Evolutionary conservation across 1,284 basidiomycete species (phyloP), one percentile per base, ranked within the genome.

Genomic region (Boletus mariae): DNA sequence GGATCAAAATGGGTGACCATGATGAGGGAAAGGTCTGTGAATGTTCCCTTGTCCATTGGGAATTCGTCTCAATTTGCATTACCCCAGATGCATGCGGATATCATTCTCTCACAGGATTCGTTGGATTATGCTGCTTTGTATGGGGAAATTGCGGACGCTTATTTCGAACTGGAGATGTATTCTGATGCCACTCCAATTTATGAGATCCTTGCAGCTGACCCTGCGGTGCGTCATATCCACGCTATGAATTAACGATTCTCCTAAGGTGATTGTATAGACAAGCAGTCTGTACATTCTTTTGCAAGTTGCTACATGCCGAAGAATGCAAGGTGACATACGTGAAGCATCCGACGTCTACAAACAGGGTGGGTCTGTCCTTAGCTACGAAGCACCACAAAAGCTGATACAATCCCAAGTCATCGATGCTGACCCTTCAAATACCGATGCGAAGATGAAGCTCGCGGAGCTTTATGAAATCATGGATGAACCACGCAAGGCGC

Each of bases 381-480:
- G 12, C 37, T 3, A 9, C 13, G 40, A 32, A 5, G 23, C n/a
- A n/a, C 23, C 23, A 13, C 29, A 2, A 42, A 46, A 10, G 12
- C 43, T 48, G 26, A 67, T 7, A 17, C 10, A 15, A 47, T 26
- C 35, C 59, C 9, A 47, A 91, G 94, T 97, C 15, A 78, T 89
- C 17, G 74, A 80, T 4, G 83, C 81, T 1, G 86, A 93, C 64
- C 85, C 89, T 0, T 77, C 80, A 3, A 82, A 92, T 59, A 83
- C 85, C 58, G 89, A 94, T 28, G 86, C 86, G 7, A 92, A 92
- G 67, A 86, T 94, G 80, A 87, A 90, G 59, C 79, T 98, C 0
- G 95, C 95, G 0, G 90, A 92, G 56, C 84, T 95, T 17, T 92
- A 92, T 57, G 96, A 98, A 67, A 82, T 86, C 17, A 71, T 89